phyloP scores from a whole-genome alignment of 768 basidiomycete species.

The Rhodotorula taiwanensis region DNA sequence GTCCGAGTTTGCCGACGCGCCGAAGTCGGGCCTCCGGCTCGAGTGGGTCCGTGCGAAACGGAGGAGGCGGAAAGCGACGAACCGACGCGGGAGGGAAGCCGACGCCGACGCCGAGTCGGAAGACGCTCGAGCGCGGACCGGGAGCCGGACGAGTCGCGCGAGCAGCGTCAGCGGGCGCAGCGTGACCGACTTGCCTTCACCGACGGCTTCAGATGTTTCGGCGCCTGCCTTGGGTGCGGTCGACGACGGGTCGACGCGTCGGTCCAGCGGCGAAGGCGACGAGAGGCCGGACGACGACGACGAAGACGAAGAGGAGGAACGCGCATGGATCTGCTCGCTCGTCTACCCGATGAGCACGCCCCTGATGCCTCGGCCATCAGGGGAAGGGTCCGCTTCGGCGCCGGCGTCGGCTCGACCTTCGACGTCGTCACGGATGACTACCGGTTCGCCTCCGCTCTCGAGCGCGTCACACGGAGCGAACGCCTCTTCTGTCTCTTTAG shows the following conservation, averaged over 20 bases:
- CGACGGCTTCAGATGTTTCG: no score
- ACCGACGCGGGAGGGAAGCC: neutral
- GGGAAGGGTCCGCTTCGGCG: no score
- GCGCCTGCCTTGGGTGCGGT: no score
- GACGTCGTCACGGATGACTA: neutral
- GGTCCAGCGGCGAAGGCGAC: slow-evolving; percentile 15
- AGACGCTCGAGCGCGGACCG: neutral
- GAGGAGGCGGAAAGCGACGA: neutral
- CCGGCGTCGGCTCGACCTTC: neutral
- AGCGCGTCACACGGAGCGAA: neutral
- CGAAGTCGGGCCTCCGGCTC: slow-evolving; percentile 1
- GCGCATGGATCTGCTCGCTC: slow-evolving; percentile 88
- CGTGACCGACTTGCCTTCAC: no score
- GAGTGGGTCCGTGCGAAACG: slow-evolving; percentile 13
- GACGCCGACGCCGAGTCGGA: no score
- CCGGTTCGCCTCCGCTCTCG: neutral
- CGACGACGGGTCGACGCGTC: no score
- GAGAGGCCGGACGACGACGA: slow-evolving; percentile 52
- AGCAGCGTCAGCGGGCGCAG: no score
- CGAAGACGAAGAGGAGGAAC: slow-evolving; percentile 93
- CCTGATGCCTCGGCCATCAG: no score
- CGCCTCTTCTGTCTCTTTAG: neutral
- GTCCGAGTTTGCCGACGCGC: slow-evolving; percentile 4
- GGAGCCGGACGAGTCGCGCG: neutral
- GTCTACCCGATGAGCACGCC: slow-evolving; percentile 57